These are phyloP conservation scores for Trypanosoma conorhini DNA, from an alignment of 208 protist species.

Conservation along the genomic window DNA sequence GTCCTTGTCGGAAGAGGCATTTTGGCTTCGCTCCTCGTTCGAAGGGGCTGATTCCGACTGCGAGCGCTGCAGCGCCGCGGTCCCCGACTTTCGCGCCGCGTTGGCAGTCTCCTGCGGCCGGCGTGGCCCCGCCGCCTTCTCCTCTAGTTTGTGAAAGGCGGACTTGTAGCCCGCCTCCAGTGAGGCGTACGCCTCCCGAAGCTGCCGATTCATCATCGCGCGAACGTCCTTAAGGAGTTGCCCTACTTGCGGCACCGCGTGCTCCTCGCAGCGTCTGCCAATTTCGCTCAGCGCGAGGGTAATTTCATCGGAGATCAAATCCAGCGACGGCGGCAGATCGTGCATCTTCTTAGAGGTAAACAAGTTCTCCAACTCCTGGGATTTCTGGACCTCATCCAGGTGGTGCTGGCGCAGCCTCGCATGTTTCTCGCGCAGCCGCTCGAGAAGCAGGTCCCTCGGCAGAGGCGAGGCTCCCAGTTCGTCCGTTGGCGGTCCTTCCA, in stretches of 20 bases:
- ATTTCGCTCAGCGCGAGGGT: slow-evolving; percentile 64
- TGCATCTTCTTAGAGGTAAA: slow-evolving; percentile 42
- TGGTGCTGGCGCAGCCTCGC: slow-evolving; percentile 40
- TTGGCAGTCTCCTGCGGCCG: slow-evolving; percentile 2
- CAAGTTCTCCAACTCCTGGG: slow-evolving; percentile 42
- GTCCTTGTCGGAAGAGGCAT: background rate
- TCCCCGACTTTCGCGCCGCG: slow-evolving; percentile 23
- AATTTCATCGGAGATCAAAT: slow-evolving; percentile 74
- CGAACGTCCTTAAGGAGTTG: slow-evolving; percentile 65
- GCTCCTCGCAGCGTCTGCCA: slow-evolving; percentile 32
- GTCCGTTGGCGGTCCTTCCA: background rate
- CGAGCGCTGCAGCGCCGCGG: background rate
- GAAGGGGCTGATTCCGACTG: background rate
- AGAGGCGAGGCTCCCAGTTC: background rate
- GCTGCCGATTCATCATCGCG: slow-evolving; percentile 52
- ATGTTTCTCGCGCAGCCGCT: slow-evolving; percentile 58
- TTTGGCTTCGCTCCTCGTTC: background rate
- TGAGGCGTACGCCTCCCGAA: slow-evolving; percentile 62
- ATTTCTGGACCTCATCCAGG: slow-evolving; percentile 38
- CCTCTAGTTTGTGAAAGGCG: slow-evolving; percentile 55
- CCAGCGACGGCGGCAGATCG: slow-evolving; percentile 49
- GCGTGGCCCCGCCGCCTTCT: slow-evolving; percentile 23
- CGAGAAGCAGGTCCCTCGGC: slow-evolving; percentile 25
- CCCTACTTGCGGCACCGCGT: slow-evolving; percentile 28
- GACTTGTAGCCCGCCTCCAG: slow-evolving; percentile 80